Base-by-base conservation (phyloP, 768 basidiomycete genomes). In the Leccinum barrowsii region DNA sequence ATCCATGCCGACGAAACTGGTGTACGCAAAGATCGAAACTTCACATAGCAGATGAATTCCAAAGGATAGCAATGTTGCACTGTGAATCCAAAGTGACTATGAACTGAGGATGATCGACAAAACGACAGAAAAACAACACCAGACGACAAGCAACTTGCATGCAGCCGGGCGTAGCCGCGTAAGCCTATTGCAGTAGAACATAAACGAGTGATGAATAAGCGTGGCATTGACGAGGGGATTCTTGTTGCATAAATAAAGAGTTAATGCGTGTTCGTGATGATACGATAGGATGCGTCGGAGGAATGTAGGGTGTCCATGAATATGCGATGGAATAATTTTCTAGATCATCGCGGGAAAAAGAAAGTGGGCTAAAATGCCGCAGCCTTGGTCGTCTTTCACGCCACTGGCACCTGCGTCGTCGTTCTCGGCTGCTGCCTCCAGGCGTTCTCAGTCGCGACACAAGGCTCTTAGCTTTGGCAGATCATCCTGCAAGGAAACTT, bases 231-330 rank as follows among this genome's bases (percentile, higher is more conserved):
- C 64, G 62, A 64, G 68, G 62, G 56, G 58, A 52, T 51, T 61
- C 10, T 22, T 60, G 61, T 70, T 69, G 68, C 62, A 64, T 47
- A 22, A 22, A 70, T 69, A 69, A 70, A 69, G 35, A 69, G 50
- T 56, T 63, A 34, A 62, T 70, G 66, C 51, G 59, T 63, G 53
- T 59, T 40, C 17, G 37, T 40, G 51, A 51, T 67, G 57, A 63
- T 68, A 48, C 53, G 61, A 22, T 67, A 61, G 69, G 53, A 61
- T 69, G 66, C 34, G 63, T 59, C 53, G 55, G 55, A 56, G 64
- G 60, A 60, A 44, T 65, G 60, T 68, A 60, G 66, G 61, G 62
- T 70, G 62, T 70, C 68, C 68, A 26, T 61, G 64, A 57, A 62
- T 58, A 68, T 70, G 68, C 60, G 58, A 54, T 60, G 52, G 60